Conservation (phyloP, 2,329 filamentous ascomycete species). For the Cryphonectria radicalis region DNA sequence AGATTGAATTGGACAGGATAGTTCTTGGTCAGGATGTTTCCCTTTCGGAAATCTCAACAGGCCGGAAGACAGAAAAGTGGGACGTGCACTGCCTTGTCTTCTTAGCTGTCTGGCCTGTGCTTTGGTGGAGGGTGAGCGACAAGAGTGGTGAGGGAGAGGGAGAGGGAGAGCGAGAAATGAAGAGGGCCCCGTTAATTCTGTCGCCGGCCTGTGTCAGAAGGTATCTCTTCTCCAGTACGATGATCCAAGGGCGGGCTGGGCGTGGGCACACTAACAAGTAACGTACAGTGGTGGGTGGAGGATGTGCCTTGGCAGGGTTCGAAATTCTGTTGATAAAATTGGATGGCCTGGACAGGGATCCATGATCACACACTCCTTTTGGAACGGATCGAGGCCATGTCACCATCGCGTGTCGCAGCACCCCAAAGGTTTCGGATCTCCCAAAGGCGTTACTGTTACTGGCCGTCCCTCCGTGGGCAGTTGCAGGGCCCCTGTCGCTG, state of each 20-base stretch:
- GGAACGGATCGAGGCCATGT: slow-evolving; percentile 15
- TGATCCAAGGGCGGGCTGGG: slow-evolving; percentile 1
- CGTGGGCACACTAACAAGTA: too few species aligned
- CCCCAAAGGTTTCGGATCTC: slow-evolving; percentile 17
- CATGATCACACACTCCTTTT: slow-evolving; percentile 16
- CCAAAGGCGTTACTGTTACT: slow-evolving; percentile 3
- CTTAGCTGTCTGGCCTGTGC: not conserved
- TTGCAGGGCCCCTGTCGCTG: slow-evolving; percentile 4
- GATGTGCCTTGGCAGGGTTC: not conserved
- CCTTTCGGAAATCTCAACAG: slow-evolving; percentile 12
- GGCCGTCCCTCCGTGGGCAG: not conserved
- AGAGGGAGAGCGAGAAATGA: not conserved
- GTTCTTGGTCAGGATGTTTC: slow-evolving; percentile 7
- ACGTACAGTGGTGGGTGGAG: not conserved
- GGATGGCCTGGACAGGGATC: slow-evolving; percentile 16
- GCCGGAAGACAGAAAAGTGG: slow-evolving; percentile 1
- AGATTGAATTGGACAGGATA: slow-evolving; percentile 1
- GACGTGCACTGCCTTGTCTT: not conserved
- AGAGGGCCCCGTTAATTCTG: slow-evolving; percentile 9
- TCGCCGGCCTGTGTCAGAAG: slow-evolving; percentile 6
- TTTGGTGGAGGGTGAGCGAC: not conserved
- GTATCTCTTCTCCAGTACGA: not conserved
- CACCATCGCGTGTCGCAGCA: slow-evolving; percentile 13
- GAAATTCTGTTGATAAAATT: slow-evolving; percentile 11
- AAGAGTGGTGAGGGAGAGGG: too few species aligned